Evolutionary conservation across 2,329 filamentous ascomycete genomes (phyloP), one percentile per base, ranked within the genome.

Genomic region (Alternaria angustiovoidea): DNA sequence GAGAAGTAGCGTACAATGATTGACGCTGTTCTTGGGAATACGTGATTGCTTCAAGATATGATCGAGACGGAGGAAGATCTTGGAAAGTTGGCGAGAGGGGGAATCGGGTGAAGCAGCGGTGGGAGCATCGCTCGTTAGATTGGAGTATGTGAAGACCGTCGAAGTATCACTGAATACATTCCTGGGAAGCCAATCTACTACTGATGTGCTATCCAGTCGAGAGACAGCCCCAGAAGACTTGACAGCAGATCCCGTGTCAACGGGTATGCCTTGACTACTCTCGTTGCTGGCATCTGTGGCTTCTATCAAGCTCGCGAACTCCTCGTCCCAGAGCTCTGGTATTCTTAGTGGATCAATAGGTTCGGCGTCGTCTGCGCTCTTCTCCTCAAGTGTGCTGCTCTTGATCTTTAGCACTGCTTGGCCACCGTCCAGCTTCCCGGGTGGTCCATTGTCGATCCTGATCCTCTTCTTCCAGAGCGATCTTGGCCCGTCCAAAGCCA

Each of bases 401-500:
- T 75, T 80, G 62, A 96, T 82, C 70, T 82, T 87, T 67, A 95
- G 75, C 84, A 89, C 91, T n/a, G 88, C 87, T 56, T 88, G 91
- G 9, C 94, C 94, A 7, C 92, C 94, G 41, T 91, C 91, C 67
- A 91, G 91, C 38, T 78, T 80, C 6, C 91, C 82, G 49, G 79
- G 83, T 1, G 81, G 57, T 76, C 83, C 81, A 60, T 88, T 79
- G 52, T 80, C 84, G 4, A 97, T 81, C 42, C 83, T 81, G 63
- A 98, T 90, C 52, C 84, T 86, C 65, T 84, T 86, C 79, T 86
- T 90, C 85, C 95, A 97, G 61, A 97, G 76, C 51, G 81, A 81
- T 0, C 73, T 70, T 8, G 94, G 94, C 11, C 94, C 95, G 78
- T 93, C 88, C 36, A 98, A 74, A 44, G 95, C 93, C 53, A 98